Base-by-base conservation (phyloP, 805 yeast species). In the Wickerhamiella siamensis region DNA sequence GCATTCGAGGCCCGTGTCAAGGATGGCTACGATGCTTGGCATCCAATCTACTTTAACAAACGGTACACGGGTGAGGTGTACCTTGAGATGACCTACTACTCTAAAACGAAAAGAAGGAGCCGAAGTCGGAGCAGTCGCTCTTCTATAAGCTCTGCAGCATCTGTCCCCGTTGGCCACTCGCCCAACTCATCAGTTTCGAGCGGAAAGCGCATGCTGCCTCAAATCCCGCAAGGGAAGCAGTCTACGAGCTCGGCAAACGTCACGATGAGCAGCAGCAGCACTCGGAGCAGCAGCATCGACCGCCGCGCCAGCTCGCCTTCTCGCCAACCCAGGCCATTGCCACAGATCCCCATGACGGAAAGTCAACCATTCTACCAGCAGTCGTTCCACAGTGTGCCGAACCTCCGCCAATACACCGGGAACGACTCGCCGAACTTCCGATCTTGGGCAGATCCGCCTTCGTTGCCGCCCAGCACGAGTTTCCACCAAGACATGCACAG, bases 81-180 rank as follows among this genome's bases (percentile, higher is more conserved):
- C 59, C 62, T 91, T 42, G 97, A 91, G 54, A 78, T 91, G 80
- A 84, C 96, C 0, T 91, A 83, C 55, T 83, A 83, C 55, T 91
- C 95, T 1, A 56, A 66, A 2, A 55, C 47, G 36, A 48, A 12
- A 12, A 6, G 29, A 6, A 24, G 29, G 12, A 24, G 54, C 20
- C 40, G 39, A 18, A 40, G 49, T 17, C 52, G 54, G 16, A 36
- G 45, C n/a, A 36, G 45, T 14, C 34, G 43, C 29, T 39, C 41
- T 21, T 15, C 42, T 4, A 16, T 41, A 6, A 37, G 38, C 31
- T 31, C 31, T 16, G 29, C n/a, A 9, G 8, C 3, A 10, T 34
- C 37, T 4, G 16, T 20, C 4, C 17, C 16, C 17, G 16, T 12
- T 9, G 20, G 5, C 5, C n/a, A 2, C 14, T 36, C 38, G 20